These are phyloP conservation scores for Miscanthus lutarioriparius DNA, from an alignment of 176 grass and related monocot species.

Conservation along the genomic window DNA sequence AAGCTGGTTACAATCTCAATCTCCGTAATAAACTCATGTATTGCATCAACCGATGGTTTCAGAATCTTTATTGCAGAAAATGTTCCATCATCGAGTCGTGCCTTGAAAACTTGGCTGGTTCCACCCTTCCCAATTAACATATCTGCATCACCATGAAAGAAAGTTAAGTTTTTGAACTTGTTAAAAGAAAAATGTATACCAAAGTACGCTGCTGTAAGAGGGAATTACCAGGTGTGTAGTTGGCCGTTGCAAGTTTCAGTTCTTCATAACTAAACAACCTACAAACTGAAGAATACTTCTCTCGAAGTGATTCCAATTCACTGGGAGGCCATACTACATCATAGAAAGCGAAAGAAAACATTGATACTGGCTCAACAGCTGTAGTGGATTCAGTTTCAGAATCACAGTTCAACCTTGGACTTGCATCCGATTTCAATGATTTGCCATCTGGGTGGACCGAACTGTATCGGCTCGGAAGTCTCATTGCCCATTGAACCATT, in stretches of 20 bases:
- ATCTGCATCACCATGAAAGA: slow-evolving; percentile 48
- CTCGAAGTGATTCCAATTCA: slow-evolving; percentile 63
- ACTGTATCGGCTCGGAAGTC: slow-evolving; percentile 52
- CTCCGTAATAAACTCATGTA: slow-evolving; percentile 80
- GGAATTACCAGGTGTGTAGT: slow-evolving; percentile 75
- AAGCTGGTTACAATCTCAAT: slow-evolving; percentile 69
- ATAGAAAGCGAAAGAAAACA: slow-evolving; percentile 39
- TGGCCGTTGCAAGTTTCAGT: slow-evolving; percentile 64
- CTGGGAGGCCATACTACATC: slow-evolving; percentile 58
- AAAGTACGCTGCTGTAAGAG: slow-evolving; percentile 17
- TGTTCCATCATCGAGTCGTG: slow-evolving; percentile 51
- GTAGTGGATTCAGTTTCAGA: slow-evolving; percentile 37
- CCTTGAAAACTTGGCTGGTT: slow-evolving; percentile 88
- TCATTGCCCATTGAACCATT: slow-evolving; percentile 82
- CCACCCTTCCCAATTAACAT: slow-evolving; percentile 96
- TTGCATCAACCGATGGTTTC: slow-evolving; percentile 71
- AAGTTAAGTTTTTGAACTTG: background rate
- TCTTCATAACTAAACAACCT: slow-evolving; percentile 68
- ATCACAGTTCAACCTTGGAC: slow-evolving; percentile 38
- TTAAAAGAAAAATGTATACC: slow-evolving; percentile 1
- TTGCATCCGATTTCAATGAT: slow-evolving; percentile 51
- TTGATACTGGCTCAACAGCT: slow-evolving; percentile 36
- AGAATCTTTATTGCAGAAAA: slow-evolving; percentile 78
- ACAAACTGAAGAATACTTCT: slow-evolving; percentile 70
- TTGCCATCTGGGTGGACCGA: slow-evolving; percentile 66